phyloP scores from a whole-genome alignment of 495 filamentous ascomycete species.

The Aspergillus sclerotiicarbonarius region DNA sequence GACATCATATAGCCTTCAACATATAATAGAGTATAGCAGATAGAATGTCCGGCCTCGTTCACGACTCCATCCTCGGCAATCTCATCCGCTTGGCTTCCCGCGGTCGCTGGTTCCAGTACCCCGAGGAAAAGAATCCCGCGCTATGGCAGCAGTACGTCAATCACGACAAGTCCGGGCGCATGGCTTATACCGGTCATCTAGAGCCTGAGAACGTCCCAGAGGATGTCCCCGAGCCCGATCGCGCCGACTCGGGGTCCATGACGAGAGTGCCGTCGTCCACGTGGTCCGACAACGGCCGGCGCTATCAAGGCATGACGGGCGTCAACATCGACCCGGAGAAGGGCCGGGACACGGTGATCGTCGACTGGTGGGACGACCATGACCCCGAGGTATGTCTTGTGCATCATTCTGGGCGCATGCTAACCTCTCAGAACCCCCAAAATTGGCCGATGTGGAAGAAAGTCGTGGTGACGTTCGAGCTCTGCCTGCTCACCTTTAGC shows the following conservation, averaged over 20 bases:
- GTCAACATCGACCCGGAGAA: slow-evolving; percentile 30
- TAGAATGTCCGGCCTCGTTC: slow-evolving; percentile 25
- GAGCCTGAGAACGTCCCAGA: slow-evolving; percentile 2
- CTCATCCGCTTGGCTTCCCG: slow-evolving; percentile 25
- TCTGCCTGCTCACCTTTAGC: slow-evolving; percentile 45
- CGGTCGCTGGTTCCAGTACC: slow-evolving; percentile 21
- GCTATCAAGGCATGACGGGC: slow-evolving; percentile 19
- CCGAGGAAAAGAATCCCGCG: slow-evolving; percentile 32
- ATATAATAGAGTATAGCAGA: background rate
- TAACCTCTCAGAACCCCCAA: slow-evolving; percentile 31
- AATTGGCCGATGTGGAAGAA: slow-evolving; percentile 44
- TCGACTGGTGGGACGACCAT: slow-evolving; percentile 34
- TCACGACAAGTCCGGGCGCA: slow-evolving; percentile 25
- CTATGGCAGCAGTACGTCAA: slow-evolving; percentile 32
- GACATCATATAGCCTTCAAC: background rate
- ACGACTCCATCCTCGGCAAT: slow-evolving; percentile 29
- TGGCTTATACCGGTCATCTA: slow-evolving; percentile 21
- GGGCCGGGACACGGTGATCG: slow-evolving; percentile 31
- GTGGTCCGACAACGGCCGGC: slow-evolving; percentile 1
- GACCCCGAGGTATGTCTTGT: slow-evolving; percentile 23
- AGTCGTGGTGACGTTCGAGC: slow-evolving; percentile 40
- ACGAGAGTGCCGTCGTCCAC: slow-evolving; percentile 1
- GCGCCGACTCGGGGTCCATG: background rate
- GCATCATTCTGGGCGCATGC: background rate
- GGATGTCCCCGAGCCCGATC: slow-evolving; percentile 11